Percentiles rank a stretch among this genome's conserved stretches.
These are phyloP conservation scores for Gnomoniopsis smithogilvyi DNA, from an alignment of 2,329 filamentous ascomycete genomes.

Conservation along the genomic window DNA sequence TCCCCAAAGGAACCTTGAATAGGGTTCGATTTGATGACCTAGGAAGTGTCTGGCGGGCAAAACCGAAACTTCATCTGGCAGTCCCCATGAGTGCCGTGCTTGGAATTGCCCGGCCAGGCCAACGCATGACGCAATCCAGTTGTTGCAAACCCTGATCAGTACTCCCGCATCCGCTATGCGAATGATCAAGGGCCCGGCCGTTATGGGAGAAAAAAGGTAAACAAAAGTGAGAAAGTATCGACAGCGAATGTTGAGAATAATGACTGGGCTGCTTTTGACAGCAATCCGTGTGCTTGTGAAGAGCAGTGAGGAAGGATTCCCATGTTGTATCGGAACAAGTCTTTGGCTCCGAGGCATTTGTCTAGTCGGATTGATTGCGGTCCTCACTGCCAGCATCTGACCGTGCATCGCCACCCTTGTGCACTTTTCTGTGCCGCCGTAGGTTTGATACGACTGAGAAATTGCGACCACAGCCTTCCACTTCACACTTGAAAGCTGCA, in stretches of 20 bases:
- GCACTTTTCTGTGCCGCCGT: conserved; percentile 91
- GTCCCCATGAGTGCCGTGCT: no score
- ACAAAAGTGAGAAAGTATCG: conserved; percentile 12
- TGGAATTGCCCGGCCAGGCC: neutral
- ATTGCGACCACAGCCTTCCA: conserved; percentile 90
- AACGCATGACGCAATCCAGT: conserved; percentile 13
- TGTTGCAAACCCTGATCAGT: neutral
- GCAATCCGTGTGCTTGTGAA: no score
- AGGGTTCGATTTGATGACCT: no score
- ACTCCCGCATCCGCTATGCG: conserved; percentile 14
- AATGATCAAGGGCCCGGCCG: conserved; percentile 1
- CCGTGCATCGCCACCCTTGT: conserved; percentile 67
- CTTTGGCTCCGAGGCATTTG: neutral
- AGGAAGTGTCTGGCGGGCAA: no score
- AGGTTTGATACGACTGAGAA: conserved; percentile 98
- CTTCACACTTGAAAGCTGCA: conserved; percentile 86
- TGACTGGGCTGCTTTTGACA: no score
- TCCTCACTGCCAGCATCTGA: conserved; percentile 64
- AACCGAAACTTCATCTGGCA: neutral
- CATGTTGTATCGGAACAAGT: no score
- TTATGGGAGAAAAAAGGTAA: neutral
- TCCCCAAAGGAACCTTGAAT: no score
- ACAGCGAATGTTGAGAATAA: conserved; percentile 23
- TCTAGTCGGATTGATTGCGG: conserved; percentile 53
- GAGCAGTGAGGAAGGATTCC: no score